These are phyloP conservation scores for Mycena capillaripes DNA, from an alignment of 768 basidiomycete species.

Conservation along the genomic window DNA sequence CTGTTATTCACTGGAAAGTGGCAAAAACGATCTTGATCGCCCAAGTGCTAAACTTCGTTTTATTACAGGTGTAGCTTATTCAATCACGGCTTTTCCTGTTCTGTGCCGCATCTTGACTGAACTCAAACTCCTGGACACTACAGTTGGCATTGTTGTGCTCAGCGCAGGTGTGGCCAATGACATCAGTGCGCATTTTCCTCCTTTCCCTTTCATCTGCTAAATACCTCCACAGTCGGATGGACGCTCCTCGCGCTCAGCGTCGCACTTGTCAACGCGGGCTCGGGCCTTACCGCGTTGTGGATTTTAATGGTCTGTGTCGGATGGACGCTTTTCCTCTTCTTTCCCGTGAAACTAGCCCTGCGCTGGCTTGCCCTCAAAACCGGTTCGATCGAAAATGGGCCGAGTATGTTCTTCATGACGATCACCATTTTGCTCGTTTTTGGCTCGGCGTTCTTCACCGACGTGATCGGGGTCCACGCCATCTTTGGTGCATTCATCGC, in stretches of 20 bases:
- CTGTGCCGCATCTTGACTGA: conserved; percentile 91
- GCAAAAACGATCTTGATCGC: conserved; percentile 47
- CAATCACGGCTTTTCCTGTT: conserved; percentile 88
- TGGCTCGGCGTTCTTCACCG: conserved; percentile 92
- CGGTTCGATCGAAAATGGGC: conserved; percentile 86
- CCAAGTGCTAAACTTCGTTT: too few species aligned
- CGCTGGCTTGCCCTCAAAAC: conserved; percentile 82
- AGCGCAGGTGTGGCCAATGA: conserved; percentile 94
- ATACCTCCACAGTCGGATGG: conserved; percentile 74
- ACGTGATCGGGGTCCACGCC: conserved; percentile 91
- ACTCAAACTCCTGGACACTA: conserved; percentile 91
- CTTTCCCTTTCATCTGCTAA: not conserved
- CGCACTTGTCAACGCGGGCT: conserved; percentile 90
- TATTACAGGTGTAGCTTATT: conserved; percentile 88
- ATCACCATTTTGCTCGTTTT: conserved; percentile 85
- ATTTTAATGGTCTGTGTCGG: conserved; percentile 85
- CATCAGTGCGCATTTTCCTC: conserved; percentile 59
- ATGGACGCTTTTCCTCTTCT: conserved; percentile 83
- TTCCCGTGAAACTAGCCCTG: conserved; percentile 73
- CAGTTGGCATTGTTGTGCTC: conserved; percentile 92
- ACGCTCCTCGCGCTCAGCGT: conserved; percentile 90
- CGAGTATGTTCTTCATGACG: conserved; percentile 93
- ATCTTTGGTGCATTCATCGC: conserved; percentile 94
- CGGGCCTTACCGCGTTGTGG: conserved; percentile 87
- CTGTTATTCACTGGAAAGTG: conserved; percentile 86